Conservation (phyloP, 2,329 filamentous ascomycete species). For the Fusarium foetens region DNA sequence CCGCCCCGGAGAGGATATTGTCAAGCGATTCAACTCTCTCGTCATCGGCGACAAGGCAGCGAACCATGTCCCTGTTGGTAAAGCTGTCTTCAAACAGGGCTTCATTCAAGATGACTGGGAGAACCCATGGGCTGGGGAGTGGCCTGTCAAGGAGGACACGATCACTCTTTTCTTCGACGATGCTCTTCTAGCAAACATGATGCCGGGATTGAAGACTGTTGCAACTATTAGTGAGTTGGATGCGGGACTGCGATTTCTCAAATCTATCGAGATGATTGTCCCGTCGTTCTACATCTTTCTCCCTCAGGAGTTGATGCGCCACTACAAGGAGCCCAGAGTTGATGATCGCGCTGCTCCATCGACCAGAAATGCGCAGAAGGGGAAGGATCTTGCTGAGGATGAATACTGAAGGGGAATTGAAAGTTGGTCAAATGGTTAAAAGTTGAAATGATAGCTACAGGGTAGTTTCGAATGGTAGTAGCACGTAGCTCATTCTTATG, state of each 20-base stretch:
- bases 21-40: constrained; percentile 57
- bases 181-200: constrained; percentile 61
- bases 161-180: constrained; percentile 75
- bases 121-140: constrained; percentile 39
- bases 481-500: background rate
- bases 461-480: constrained; percentile 4
- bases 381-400: constrained; percentile 34
- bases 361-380: constrained; percentile 48
- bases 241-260: constrained; percentile 74
- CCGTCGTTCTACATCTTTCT: constrained; percentile 73
- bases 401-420: constrained; percentile 19
- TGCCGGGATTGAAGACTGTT: constrained; percentile 72
- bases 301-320: constrained; percentile 74
- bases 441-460: background rate
- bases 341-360: constrained; percentile 60
- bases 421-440: background rate
- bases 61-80: constrained; percentile 56
- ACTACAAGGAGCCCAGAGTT: constrained; percentile 67
- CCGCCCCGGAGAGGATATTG: constrained; percentile 53
- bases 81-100: constrained; percentile 56
- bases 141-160: constrained; percentile 25
- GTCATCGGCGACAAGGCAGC: constrained; percentile 48
- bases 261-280: constrained; percentile 63
- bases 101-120: constrained; percentile 61
- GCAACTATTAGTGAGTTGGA: constrained; percentile 66